Conservation (phyloP, 441 rosid species). For the Rhodomyrtus psidioides region DNA sequence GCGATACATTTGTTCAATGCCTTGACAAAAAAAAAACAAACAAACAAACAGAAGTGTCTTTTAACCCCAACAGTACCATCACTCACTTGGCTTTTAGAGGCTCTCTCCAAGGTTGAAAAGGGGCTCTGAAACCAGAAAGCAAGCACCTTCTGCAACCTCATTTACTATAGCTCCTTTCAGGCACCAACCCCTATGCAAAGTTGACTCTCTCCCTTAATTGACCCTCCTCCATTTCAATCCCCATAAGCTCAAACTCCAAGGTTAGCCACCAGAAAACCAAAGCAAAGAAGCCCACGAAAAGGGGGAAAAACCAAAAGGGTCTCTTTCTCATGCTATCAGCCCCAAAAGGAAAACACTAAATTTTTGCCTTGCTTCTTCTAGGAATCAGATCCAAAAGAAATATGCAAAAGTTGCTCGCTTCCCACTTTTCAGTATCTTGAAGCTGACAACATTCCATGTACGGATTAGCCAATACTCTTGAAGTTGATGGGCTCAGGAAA, state of each 20-base stretch:
- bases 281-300: not conserved
- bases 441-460: not conserved
- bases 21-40: not conserved
- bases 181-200: slow-evolving; percentile 33
- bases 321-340: not conserved
- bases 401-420: not conserved
- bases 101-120: slow-evolving; percentile 1
- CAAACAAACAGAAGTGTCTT: not conserved
- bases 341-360: not conserved
- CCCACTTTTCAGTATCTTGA: not conserved
- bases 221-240: slow-evolving; percentile 12
- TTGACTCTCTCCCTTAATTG: slow-evolving; percentile 20
- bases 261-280: not conserved
- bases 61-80: not conserved
- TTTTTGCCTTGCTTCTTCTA: not conserved
- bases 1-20: not conserved
- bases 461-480: not conserved
- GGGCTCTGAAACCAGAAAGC: slow-evolving; percentile 3
- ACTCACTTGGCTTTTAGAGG: not conserved
- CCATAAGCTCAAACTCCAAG: slow-evolving; percentile 22
- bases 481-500: slow-evolving; percentile 34
- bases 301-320: not conserved
- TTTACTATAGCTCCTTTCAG: slow-evolving; percentile 16
- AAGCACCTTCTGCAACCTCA: slow-evolving; percentile 15
- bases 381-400: slow-evolving; percentile 6